phyloP scores from a whole-genome alignment of 176 grass and related monocot genomes.

The Bothriochloa decipiens region DNA sequence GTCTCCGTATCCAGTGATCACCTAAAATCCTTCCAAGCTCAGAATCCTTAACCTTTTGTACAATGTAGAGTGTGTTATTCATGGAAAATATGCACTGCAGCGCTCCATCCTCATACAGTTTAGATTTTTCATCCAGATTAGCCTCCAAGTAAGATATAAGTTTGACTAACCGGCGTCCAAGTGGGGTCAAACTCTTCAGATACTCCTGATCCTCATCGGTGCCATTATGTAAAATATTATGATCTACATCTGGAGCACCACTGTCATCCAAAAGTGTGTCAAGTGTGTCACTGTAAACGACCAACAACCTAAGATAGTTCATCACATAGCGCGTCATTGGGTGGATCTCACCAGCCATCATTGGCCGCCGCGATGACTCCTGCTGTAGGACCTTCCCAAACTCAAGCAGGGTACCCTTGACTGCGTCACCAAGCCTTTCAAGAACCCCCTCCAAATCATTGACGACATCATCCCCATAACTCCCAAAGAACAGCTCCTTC shows the following conservation, averaged over 20 bases:
- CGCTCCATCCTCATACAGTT: conserved; percentile 82
- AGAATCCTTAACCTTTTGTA: conserved; percentile 85
- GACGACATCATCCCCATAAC: conserved; percentile 68
- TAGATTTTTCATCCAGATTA: conserved; percentile 94
- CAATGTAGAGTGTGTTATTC: conserved; percentile 93
- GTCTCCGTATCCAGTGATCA: conserved; percentile 79
- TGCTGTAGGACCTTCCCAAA: conserved; percentile 84
- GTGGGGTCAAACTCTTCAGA: conserved; percentile 71
- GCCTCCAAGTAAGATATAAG: conserved; percentile 88
- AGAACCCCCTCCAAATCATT: conserved; percentile 67
- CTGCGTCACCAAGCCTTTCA: conserved; percentile 81
- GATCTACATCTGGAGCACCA: conserved; percentile 34
- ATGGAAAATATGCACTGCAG: conserved; percentile 93
- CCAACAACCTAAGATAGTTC: conserved; percentile 87
- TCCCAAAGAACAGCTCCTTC: conserved; percentile 64
- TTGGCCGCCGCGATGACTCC: conserved; percentile 75
- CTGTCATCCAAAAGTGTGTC: conserved; percentile 64
- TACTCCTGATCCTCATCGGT: conserved; percentile 59
- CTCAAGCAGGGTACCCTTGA: conserved; percentile 76
- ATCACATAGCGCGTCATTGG: conserved; percentile 95
- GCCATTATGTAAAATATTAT: conserved; percentile 31
- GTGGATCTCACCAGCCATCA: conserved; percentile 87
- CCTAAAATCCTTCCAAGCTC: conserved; percentile 90
- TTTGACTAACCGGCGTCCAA: conserved; percentile 59
- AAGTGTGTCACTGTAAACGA: conserved; percentile 77